A percentile compares a stretch with the other conserved stretches of the same genome.
phyloP scores from a whole-genome alignment of 1,284 basidiomycete genomes.

The Leccinum griseonigrum region DNA sequence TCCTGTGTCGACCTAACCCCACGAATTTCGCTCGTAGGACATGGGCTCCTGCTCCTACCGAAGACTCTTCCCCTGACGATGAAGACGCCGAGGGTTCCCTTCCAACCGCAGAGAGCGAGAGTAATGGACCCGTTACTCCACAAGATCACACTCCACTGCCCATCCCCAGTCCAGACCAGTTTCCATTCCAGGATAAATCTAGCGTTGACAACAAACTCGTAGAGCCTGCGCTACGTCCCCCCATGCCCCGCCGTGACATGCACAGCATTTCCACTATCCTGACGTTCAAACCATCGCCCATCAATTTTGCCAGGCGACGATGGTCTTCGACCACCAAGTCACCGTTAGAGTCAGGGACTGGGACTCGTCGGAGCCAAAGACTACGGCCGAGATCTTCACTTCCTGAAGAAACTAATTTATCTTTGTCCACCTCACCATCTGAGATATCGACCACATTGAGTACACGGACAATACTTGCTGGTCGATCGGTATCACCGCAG shows the following conservation, averaged over 20 bases:
- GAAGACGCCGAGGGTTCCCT: conserved; percentile 39
- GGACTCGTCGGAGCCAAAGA: conserved; percentile 34
- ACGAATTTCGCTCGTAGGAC: conserved; percentile 37
- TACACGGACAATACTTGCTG: conserved; percentile 32
- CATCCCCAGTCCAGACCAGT: conserved; percentile 31
- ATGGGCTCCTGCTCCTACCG: conserved; percentile 31
- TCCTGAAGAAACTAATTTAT: conserved; percentile 35
- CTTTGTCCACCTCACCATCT: conserved; percentile 26
- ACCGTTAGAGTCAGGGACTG: conserved; percentile 30
- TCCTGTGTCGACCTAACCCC: conserved; percentile 34
- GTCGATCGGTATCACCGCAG: conserved; percentile 36
- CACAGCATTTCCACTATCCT: conserved; percentile 29
- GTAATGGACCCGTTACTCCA: conserved; percentile 49
- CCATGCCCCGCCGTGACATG: conserved; percentile 21
- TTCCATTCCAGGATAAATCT: conserved; percentile 23
- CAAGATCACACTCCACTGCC: conserved; percentile 39
- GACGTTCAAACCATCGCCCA: conserved; percentile 49
- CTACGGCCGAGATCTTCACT: conserved; percentile 32
- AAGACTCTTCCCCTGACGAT: conserved; percentile 34
- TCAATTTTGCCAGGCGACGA: conserved; percentile 51
- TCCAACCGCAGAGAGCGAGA: conserved; percentile 45
- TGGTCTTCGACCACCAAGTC: conserved; percentile 43
- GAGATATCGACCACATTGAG: conserved; percentile 31
- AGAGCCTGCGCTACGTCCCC: conserved; percentile 23
- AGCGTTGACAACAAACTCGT: conserved; percentile 21